Percentiles rank a stretch among this genome's conserved stretches.
phyloP scores from a whole-genome alignment of 331 rosid species.

The Malus hybrid region DNA sequence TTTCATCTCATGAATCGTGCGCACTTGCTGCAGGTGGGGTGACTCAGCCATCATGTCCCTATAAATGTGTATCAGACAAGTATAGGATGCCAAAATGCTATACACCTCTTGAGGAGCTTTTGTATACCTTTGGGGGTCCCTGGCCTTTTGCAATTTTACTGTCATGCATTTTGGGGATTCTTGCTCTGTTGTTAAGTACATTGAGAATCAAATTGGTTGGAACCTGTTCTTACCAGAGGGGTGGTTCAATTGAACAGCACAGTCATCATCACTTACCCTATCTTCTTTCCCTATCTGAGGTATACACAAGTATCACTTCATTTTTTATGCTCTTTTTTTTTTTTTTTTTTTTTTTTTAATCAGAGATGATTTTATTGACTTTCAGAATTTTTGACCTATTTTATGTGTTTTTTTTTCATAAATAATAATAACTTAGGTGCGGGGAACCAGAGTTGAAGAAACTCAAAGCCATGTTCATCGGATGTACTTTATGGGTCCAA shows the following conservation, averaged over 20 bases:
- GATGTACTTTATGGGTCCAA: slow-evolving; percentile 88
- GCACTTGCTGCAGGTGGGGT: slow-evolving; percentile 64
- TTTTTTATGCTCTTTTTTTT: background rate
- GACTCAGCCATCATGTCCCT: slow-evolving; percentile 59
- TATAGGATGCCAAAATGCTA: slow-evolving; percentile 94
- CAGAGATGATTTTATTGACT: background rate
- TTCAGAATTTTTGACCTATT: background rate
- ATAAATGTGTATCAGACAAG: slow-evolving; percentile 82
- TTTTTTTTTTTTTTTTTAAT: background rate
- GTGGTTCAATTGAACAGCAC: slow-evolving; percentile 68
- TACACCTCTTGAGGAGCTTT: slow-evolving; percentile 92
- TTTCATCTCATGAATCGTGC: slow-evolving; percentile 10
- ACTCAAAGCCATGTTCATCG: slow-evolving; percentile 86
- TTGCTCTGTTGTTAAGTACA: slow-evolving; percentile 64
- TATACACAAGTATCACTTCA: slow-evolving; percentile 16
- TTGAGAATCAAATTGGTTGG: slow-evolving; percentile 80
- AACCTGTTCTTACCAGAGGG: slow-evolving; percentile 52
- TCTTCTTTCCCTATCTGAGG: slow-evolving; percentile 97
- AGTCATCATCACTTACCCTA: slow-evolving; percentile 63
- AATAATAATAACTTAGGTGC: slow-evolving; percentile 44
- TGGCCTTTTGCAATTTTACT: slow-evolving; percentile 69
- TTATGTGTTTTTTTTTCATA: background rate
- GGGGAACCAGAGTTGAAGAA: slow-evolving; percentile 79
- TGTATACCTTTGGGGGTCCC: slow-evolving; percentile 94
- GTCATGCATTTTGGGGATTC: slow-evolving; percentile 62